These are phyloP conservation scores for Raffaelea deltoideospora DNA, from an alignment of 2,329 filamentous ascomycete species.

Conservation along the genomic window DNA sequence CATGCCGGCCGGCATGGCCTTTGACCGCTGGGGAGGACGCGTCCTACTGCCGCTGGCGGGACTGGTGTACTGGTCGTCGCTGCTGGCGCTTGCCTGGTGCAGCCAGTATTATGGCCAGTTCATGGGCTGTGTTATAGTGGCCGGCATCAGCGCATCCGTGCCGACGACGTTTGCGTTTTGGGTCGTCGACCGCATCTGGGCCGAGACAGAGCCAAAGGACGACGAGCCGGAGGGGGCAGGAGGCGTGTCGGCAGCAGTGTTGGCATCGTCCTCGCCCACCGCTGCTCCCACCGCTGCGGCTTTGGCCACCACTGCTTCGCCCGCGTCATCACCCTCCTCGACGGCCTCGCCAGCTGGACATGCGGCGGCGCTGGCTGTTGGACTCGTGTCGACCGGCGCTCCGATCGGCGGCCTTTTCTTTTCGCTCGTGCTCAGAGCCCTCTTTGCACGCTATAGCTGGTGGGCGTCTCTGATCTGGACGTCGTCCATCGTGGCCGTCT, in stretches of 20 bases:
- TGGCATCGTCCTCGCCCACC: neutral
- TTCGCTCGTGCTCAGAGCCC: slow-evolving; percentile 13
- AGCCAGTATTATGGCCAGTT: slow-evolving; percentile 14
- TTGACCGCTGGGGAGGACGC: slow-evolving; percentile 11
- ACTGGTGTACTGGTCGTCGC: slow-evolving; percentile 11
- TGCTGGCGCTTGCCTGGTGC: slow-evolving; percentile 15
- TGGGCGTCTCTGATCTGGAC: slow-evolving; percentile 10
- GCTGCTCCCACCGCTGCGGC: too few species aligned
- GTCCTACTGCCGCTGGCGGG: slow-evolving; percentile 11
- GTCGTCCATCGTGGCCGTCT: slow-evolving; percentile 10
- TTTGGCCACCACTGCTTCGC: too few species aligned
- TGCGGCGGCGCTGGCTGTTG: slow-evolving; percentile 10
- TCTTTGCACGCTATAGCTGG: slow-evolving; percentile 13
- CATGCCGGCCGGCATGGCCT: slow-evolving; percentile 10
- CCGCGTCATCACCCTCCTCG: too few species aligned
- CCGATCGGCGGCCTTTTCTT: slow-evolving; percentile 17
- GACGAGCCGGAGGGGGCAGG: too few species aligned
- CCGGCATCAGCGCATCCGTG: slow-evolving; percentile 13
- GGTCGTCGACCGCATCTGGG: too few species aligned
- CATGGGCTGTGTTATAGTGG: slow-evolving; percentile 15
- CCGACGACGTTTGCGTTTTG: slow-evolving; percentile 14
- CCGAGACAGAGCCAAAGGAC: too few species aligned
- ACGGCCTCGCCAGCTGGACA: slow-evolving; percentile 11
- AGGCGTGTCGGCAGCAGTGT: too few species aligned
- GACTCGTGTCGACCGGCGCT: slow-evolving; percentile 13